Base-by-base conservation (phyloP, 2,329 filamentous ascomycete species). In the Chaetomium olivaceum region DNA sequence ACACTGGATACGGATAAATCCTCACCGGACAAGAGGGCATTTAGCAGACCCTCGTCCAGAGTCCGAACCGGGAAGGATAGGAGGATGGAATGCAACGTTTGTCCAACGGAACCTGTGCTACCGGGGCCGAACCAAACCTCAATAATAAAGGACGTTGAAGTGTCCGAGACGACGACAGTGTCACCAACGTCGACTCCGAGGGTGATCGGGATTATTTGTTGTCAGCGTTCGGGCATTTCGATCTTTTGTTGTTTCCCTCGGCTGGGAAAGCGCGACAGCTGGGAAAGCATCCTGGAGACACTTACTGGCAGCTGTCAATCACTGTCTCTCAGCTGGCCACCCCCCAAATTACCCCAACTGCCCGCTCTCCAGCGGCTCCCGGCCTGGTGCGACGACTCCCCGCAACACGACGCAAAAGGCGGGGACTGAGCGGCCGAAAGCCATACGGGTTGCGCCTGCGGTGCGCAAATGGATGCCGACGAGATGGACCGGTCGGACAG, bases 401-500 rank as follows among this genome's bases (percentile, higher is more conserved):
- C 63, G 52, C 63, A 65, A 65, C 58, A 52, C 56, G 46, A 63
- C 43, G 25, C 25, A 60, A 60, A 64, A 62, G 61, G 61, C 58
- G 51, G 64, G 61, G 55, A 51, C 21, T 54, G 50, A 64, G 46
- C 33, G 66, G 61, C 39, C 62, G 31, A 62, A 66, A 61, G 33
- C 62, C 63, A 60, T 36, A 54, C 31, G 33, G 23, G 67, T 46
- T 55, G 64, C 59, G 62, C 57, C 52, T 23, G 50, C 56, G 57
- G 48, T 55, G 61, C 61, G 39, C 21, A 66, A 31, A 65, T 67
- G 60, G 66, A 65, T 56, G 46, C 62, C 63, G 60, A 61, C 55
- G 65, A 51, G 39, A 71, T 69, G 67, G 67, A 68, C 51, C 68
- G 64, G 58, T 64, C 68, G 21, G 65, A 70, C 65, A 66, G 64